Evolutionary conservation across 225 moss, liverwort and hornwort species (phyloP).

Genomic region (Physcomitrellopsis africana): DNA sequence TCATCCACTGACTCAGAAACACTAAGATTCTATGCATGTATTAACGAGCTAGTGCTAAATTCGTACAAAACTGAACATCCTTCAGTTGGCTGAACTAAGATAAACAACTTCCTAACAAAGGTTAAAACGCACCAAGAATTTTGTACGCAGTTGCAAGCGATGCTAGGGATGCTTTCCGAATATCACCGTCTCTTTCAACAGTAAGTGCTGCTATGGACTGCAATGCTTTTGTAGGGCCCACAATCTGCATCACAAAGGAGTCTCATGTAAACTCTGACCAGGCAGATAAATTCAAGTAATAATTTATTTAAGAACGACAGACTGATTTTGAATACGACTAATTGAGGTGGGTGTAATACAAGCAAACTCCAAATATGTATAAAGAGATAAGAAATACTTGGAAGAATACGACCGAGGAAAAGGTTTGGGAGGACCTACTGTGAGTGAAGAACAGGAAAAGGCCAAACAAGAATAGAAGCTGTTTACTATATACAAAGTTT

Average conservation of each 20-base stretch:
- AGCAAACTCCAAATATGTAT: no score
- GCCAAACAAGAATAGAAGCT: background rate
- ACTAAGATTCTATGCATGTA: background rate
- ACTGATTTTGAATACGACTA: background rate
- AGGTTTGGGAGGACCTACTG: background rate
- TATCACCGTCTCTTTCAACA: slow-evolving; percentile 92
- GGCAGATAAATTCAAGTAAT: background rate
- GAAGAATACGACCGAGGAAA: background rate
- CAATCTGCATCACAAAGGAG: slow-evolving; percentile 42
- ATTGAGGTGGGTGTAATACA: background rate
- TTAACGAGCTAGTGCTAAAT: background rate
- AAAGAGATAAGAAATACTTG: no score
- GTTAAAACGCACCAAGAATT: slow-evolving; percentile 55
- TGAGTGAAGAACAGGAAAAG: no score
- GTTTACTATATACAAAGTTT: background rate
- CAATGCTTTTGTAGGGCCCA: slow-evolving; percentile 74
- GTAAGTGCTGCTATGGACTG: slow-evolving; percentile 73
- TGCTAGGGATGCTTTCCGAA: slow-evolving; percentile 84
- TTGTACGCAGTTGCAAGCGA: slow-evolving; percentile 82
- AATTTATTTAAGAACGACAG: background rate
- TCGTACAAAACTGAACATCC: background rate
- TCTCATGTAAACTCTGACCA: background rate
- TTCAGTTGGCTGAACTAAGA: background rate
- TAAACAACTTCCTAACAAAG: background rate
- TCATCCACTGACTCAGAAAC: background rate